Evolutionary conservation across 2,329 filamentous ascomycete genomes (phyloP), one percentile per base, ranked within the genome.

Genomic region (Alternaria dauci): DNA sequence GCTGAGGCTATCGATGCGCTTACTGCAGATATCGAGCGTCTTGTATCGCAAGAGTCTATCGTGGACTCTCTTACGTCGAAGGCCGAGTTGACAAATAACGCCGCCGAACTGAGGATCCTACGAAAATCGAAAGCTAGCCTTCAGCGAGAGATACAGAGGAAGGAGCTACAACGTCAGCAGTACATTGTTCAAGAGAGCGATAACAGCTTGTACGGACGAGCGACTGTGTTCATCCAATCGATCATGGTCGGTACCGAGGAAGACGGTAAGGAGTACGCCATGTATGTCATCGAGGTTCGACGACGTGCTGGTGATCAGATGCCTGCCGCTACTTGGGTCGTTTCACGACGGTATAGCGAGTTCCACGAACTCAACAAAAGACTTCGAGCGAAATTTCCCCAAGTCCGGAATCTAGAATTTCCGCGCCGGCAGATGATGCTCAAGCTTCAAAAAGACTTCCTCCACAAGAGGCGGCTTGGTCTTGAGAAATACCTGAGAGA

Each of bases 161-260:
- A 98, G 76, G 94, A 98, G 78, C 86, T 99, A 73, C 95, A 99
- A 76, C 87, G 94, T 53, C 95, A 97, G 78, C 96, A 99, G 76
- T 99, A 99, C 71, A 92, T 96, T 46, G 89, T 98, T 8, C 95
- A 99, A 79, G 95, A 99, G 79, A 97, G 93, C 74, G 96, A 99
- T 76, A 99, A 97, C 78, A 97, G 93, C 77, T 84, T 99, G 25
- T 98, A 96, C 72, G 95, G 95, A 2, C 91, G 94, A 18, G 94
- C 95, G 2, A 92, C 89, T 0, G 88, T 98, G 70, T 91, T 87
- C 70, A 97, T 99, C 75, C 95, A 95, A 73, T 92, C 92, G 0
- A 94, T 97, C 55, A 93, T 97, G 80, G 92, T 97, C 14, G 94
- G 93, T 6, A 90, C 89, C 63, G 95, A 98, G 67, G 91, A 94